Evolutionary conservation across 345 rosid species (phyloP).

Genomic region (Brassica napus): Da-Ae NC_063451.1:47165501-47166000

Average conservation of each 20-base stretch:
- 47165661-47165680: slow-evolving; percentile 94
- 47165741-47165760: not conserved
- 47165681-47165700: slow-evolving; percentile 63
- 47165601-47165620: slow-evolving; percentile 65
- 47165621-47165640: slow-evolving; percentile 50
- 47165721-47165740: not conserved
- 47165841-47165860: slow-evolving; percentile 48
- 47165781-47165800: slow-evolving; percentile 74
- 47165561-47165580: not conserved
- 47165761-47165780: not conserved
- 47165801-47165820: slow-evolving; percentile 71
- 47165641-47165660: slow-evolving; percentile 72
- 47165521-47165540: not conserved
- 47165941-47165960: slow-evolving; percentile 21
- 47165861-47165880: slow-evolving; percentile 51
- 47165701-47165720: slow-evolving; percentile 59
- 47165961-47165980: not conserved
- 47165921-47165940: slow-evolving; percentile 74
- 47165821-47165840: slow-evolving; percentile 72
- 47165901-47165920: slow-evolving; percentile 50
- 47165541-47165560: not conserved
- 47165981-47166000: not conserved
- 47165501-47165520: not conserved
- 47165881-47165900: slow-evolving; percentile 45
- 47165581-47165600: not conserved